These are phyloP conservation scores for Gossypium gossypioides DNA, from an alignment of 441 rosid genomes.

Conservation along the genomic window DNA sequence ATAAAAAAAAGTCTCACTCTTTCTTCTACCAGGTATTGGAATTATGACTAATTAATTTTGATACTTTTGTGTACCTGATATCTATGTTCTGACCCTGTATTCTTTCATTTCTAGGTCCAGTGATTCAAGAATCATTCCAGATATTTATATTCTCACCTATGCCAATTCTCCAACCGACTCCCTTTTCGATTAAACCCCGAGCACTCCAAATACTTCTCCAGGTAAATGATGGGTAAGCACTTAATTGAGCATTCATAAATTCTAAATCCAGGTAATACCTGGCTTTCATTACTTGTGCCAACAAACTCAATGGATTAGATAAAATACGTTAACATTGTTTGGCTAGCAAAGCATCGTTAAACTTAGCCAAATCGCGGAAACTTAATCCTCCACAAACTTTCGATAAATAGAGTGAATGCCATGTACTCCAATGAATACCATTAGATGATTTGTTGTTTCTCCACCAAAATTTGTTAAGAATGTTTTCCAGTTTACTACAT, in stretches of 20 bases:
- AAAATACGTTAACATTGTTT: neutral
- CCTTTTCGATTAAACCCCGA: neutral
- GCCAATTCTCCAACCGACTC: neutral
- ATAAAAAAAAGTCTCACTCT: no score
- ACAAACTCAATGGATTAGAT: neutral
- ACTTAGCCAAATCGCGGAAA: neutral
- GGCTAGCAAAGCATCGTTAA: neutral
- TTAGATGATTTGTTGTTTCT: no score
- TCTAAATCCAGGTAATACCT: neutral
- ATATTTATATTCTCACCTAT: neutral
- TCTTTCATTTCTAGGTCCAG: neutral
- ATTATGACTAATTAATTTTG: neutral
- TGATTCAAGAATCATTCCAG: neutral
- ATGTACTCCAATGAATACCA: no score
- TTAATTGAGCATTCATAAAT: neutral
- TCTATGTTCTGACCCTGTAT: neutral
- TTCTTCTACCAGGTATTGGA: no score
- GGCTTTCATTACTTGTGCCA: neutral
- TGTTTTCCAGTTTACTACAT: no score
- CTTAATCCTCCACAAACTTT: no score
- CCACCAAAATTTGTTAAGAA: no score
- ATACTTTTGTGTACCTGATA: neutral
- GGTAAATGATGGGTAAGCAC: neutral
- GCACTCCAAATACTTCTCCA: neutral
- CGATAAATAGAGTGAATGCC: no score